Evolutionary conservation across 495 filamentous ascomycete genomes (phyloP), one percentile per base, ranked within the genome.

Genomic region (Lepidopterella palustris): DNA sequence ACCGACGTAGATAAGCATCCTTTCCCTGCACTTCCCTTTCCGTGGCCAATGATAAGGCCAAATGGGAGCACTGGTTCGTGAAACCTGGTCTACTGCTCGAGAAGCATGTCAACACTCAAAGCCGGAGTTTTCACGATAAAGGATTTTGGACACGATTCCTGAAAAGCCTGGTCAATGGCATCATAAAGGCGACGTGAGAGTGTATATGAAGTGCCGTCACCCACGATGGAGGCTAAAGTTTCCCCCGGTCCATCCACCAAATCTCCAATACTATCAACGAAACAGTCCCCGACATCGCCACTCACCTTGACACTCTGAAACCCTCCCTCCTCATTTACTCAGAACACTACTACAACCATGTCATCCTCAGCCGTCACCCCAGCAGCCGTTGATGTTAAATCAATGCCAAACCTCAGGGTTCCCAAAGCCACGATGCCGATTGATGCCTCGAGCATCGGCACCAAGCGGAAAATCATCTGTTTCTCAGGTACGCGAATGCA

Each of bases 391-490:
- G 58, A 61, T 49, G 58, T 55, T n/a, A 60, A 63, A 48, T 49
- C 56, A 39, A 45, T 57, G 31, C 40, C 32, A 15, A 49, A 25
- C 58, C n/a, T 62, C 3, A 60, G 45, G 42, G n/a, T 57, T 3
- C 52, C 47, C 10, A 54, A 53, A 20, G n/a, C 53, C 53, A 28
- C 47, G 5, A 52, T 58, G 27, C 57, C 39, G 10, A 45, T 57
- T 21, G 50, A 58, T 57, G 47, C 59, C 13, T 57, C 59, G 28
- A 60, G 35, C 39, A 65, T 68, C 20, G 55, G 55, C 23, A 68
- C 63, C 24, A 76, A 74, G 69, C 59, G 79, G 58, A 80, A 80
- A 68, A 79, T 80, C 47, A 75, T 82, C 59, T 79, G 76, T 64
- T 82, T 80, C 63, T 80, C 78, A 61, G 76, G 77, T 78, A 75